phyloP scores from a whole-genome alignment of 2,329 filamentous ascomycete genomes.

The Leptographium flavum region DNA sequence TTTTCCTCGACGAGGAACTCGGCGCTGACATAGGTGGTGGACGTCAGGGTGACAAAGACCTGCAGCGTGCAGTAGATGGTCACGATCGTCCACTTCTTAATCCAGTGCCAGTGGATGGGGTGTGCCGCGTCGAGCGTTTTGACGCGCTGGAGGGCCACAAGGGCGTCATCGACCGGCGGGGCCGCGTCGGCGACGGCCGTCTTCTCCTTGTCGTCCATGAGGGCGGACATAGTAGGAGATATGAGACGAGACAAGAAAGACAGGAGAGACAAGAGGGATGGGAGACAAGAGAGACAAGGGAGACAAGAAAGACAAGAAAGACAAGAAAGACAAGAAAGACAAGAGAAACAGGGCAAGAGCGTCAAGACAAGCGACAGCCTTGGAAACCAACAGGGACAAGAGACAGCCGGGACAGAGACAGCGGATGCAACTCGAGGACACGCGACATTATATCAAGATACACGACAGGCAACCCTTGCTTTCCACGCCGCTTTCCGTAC shows the following conservation, averaged over 20 bases:
- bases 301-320: neutral
- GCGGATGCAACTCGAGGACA: neutral
- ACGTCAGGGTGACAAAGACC: constrained; percentile 5
- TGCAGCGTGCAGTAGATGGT: constrained; percentile 5
- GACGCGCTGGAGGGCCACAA: constrained; percentile 1
- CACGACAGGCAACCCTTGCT: no score
- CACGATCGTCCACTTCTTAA: constrained; percentile 3
- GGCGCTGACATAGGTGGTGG: constrained; percentile 6
- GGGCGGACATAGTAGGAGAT: neutral
- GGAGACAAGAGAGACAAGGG: neutral
- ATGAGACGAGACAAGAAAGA: neutral
- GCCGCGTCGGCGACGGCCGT: neutral
- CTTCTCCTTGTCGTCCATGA: neutral
- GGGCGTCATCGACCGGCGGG: neutral
- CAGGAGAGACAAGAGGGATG: neutral
- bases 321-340: neutral
- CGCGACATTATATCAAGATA: neutral
- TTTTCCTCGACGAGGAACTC: constrained; percentile 5
- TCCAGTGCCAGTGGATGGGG: constrained; percentile 3
- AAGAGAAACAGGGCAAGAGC: neutral
- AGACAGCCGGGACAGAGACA: neutral
- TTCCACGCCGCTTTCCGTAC: no score
- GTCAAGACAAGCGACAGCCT: neutral
- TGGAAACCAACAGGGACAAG: neutral
- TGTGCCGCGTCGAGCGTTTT: neutral